Percentiles rank a stretch among this genome's conserved stretches.
phyloP scores from a whole-genome alignment of 768 basidiomycete genomes.

The Podaxis sp. region DNA sequence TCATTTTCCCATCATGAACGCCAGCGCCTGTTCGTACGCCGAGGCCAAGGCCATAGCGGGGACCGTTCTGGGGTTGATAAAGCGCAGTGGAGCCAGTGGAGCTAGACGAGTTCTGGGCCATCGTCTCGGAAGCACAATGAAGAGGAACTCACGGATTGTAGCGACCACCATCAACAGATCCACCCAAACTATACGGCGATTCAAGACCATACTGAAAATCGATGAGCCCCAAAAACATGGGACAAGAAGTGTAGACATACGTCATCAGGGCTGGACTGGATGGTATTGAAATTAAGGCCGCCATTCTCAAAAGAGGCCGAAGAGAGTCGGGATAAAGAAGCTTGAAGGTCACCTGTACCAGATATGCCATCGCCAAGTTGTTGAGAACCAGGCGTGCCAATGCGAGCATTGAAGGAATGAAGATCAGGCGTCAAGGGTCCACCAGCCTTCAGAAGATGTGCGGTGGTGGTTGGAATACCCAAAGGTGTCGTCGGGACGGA shows the following conservation, averaged over 20 bases:
- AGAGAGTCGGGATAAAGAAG: constrained; percentile 67
- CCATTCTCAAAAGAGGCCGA: constrained; percentile 54
- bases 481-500: constrained; percentile 84
- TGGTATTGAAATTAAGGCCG: constrained; percentile 49
- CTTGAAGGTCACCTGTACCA: constrained; percentile 55
- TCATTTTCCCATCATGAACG: constrained; percentile 73
- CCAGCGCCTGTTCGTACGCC: constrained; percentile 46
- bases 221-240: constrained; percentile 17
- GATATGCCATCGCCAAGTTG: constrained; percentile 47
- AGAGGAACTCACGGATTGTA: constrained; percentile 60
- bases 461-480: constrained; percentile 43
- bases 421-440: constrained; percentile 62
- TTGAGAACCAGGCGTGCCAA: constrained; percentile 43
- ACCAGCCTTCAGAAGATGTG: constrained; percentile 58
- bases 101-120: constrained; percentile 29
- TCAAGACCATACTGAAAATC: constrained; percentile 53
- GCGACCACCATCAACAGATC: constrained; percentile 44
- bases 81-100: background rate
- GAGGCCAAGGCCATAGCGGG: constrained; percentile 70
- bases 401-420: constrained; percentile 58
- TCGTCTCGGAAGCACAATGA: constrained; percentile 22
- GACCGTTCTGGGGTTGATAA: constrained; percentile 66
- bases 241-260: constrained; percentile 30
- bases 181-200: constrained; percentile 45
- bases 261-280: constrained; percentile 51